A percentile compares a stretch with the other conserved stretches of the same genome.
Conservation (phyloP, 2,329 filamentous ascomycete genomes). For the Xylaria sp. region DNA sequence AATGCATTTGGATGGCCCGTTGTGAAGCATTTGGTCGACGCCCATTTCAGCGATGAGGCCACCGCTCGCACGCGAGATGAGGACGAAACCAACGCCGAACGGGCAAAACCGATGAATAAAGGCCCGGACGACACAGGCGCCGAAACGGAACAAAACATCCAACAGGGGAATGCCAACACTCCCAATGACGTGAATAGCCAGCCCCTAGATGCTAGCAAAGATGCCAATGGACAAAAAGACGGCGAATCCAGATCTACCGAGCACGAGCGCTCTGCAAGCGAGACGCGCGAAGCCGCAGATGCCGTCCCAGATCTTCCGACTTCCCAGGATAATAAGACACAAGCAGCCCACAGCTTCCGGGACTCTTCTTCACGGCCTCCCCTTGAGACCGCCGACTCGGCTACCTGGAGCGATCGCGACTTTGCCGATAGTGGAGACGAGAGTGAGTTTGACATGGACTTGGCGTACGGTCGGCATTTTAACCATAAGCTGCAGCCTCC, state of each 20-base stretch:
- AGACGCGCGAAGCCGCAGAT: slow-evolving; percentile 56
- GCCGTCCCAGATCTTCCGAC: slow-evolving; percentile 58
- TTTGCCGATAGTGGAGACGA: slow-evolving; percentile 66
- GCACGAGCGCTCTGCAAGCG: slow-evolving; percentile 45
- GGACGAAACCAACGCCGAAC: slow-evolving; percentile 72
- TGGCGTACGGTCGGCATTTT: slow-evolving; percentile 42
- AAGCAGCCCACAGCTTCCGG: slow-evolving; percentile 40
- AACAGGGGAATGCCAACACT: slow-evolving; percentile 42
- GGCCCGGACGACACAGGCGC: slow-evolving; percentile 70
- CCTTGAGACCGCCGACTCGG: slow-evolving; percentile 60
- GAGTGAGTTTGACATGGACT: slow-evolving; percentile 52
- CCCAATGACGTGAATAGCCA: background rate
- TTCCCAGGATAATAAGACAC: slow-evolving; percentile 38
- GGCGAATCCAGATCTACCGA: background rate
- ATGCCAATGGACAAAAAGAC: slow-evolving; percentile 3
- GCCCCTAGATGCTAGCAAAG: slow-evolving; percentile 1
- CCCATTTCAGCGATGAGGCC: slow-evolving; percentile 85
- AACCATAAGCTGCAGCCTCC: slow-evolving; percentile 28
- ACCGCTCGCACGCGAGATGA: slow-evolving; percentile 73
- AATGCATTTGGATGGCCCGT: slow-evolving; percentile 99
- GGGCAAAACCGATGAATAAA: slow-evolving; percentile 69
- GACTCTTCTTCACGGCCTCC: slow-evolving; percentile 45
- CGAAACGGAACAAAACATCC: slow-evolving; percentile 58
- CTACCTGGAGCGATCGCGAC: slow-evolving; percentile 73
- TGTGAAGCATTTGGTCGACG: slow-evolving; percentile 91